Evolutionary conservation across 2,329 filamentous ascomycete genomes (phyloP).

Genomic region (Saccharata proteae): DNA sequence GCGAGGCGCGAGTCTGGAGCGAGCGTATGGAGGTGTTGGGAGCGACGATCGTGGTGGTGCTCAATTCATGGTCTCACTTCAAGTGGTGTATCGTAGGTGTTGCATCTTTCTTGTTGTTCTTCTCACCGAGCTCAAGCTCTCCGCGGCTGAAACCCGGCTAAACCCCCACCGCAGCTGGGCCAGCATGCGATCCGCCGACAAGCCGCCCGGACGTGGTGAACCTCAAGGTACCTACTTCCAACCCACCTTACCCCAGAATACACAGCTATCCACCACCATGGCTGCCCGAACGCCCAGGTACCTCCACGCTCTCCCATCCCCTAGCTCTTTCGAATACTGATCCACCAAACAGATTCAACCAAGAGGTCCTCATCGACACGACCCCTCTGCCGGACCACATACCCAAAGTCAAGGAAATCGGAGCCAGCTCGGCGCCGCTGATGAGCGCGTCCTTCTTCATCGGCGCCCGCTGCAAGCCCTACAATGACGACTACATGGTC

Average conservation of each 20-base stretch:
- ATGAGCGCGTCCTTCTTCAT: constrained; percentile 94
- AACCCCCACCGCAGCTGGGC: no score
- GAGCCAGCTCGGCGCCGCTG: constrained; percentile 82
- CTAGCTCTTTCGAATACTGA: constrained; percentile 5
- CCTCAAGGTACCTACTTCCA: no score
- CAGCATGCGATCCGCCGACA: no score
- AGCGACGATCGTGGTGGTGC: not conserved
- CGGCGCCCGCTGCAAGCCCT: constrained; percentile 82
- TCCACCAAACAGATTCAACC: constrained; percentile 64
- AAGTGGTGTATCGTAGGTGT: no score
- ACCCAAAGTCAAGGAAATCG: constrained; percentile 87
- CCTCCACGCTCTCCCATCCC: constrained; percentile 18
- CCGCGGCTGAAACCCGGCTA: constrained; percentile 4
- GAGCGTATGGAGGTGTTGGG: not conserved
- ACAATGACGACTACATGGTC: constrained; percentile 99
- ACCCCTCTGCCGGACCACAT: constrained; percentile 87
- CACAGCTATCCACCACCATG: constrained; percentile 35
- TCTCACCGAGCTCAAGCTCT: constrained; percentile 2
- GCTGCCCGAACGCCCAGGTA: constrained; percentile 49
- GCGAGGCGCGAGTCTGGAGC: not conserved
- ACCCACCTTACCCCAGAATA: constrained; percentile 5
- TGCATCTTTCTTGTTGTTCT: constrained; percentile 3
- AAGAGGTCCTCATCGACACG: constrained; percentile 86
- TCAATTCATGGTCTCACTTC: constrained; percentile 1
- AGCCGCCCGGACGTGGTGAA: no score